phyloP scores from a whole-genome alignment of 2,329 filamentous ascomycete genomes.

The Fusarium graminum region DNA sequence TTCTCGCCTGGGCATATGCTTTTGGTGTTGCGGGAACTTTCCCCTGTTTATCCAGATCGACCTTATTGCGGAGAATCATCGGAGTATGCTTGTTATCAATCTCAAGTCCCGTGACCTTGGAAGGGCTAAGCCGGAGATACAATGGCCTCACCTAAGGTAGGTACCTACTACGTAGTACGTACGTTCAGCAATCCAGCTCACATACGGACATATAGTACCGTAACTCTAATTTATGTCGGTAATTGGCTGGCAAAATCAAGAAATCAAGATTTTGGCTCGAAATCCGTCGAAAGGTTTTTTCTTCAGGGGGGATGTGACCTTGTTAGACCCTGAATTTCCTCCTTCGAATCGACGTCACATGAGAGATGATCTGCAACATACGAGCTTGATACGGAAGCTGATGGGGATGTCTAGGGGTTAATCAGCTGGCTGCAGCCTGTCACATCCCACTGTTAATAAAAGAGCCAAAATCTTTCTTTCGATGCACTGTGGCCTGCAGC shows the following conservation, averaged over 20 bases:
- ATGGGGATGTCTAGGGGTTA: conserved; percentile 3
- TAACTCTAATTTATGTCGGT: neutral
- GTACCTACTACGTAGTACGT: no score
- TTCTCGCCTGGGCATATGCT: conserved; percentile 15
- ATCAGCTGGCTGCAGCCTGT: conserved; percentile 1
- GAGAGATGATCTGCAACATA: conserved; percentile 38
- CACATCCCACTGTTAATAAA: neutral
- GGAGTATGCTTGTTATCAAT: neutral
- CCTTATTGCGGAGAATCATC: conserved; percentile 15
- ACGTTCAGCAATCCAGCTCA: no score
- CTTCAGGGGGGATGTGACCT: conserved; percentile 5
- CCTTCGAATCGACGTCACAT: conserved; percentile 37
- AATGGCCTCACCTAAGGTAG: no score
- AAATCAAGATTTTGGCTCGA: conserved; percentile 24
- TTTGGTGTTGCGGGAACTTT: conserved; percentile 28
- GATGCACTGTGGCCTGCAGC: neutral
- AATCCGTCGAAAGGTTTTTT: conserved; percentile 31
- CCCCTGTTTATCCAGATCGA: conserved; percentile 6
- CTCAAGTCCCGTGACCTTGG: conserved; percentile 23
- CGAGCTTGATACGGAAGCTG: conserved; percentile 32
- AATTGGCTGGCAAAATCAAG: conserved; percentile 3
- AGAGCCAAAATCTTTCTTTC: neutral
- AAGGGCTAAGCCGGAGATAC: no score
- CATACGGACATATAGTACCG: no score
- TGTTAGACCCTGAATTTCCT: conserved; percentile 39